phyloP scores from a whole-genome alignment of 2,329 filamentous ascomycete species.

The Trichoderma lentiforme region DNA sequence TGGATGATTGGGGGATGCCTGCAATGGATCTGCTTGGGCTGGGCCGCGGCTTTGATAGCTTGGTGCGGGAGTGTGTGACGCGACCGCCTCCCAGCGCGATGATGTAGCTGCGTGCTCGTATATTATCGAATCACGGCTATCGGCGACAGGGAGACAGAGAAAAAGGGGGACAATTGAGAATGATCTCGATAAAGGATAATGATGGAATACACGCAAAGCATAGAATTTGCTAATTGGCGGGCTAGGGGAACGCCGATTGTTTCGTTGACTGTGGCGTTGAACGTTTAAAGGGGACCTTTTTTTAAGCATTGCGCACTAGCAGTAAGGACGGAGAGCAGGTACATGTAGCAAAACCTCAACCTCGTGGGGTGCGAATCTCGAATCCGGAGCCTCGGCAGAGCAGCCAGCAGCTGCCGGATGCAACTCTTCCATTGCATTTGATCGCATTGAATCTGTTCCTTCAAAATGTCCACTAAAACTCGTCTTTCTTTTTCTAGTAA shows the following conservation, averaged over 20 bases:
- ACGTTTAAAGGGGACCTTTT: neutral
- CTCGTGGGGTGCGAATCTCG: neutral
- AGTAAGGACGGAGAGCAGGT: neutral
- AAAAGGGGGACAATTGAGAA: neutral
- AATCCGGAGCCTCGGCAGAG: slow-evolving; percentile 10
- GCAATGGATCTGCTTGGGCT: neutral
- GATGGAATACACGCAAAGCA: neutral
- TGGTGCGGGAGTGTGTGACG: neutral
- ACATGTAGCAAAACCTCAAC: neutral
- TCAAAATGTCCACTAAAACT: neutral
- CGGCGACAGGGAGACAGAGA: neutral
- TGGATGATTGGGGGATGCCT: neutral
- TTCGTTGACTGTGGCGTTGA: neutral
- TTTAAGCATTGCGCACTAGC: neutral
- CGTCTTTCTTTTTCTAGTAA: neutral
- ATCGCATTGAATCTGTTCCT: neutral
- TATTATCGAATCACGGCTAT: neutral
- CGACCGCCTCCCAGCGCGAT: slow-evolving; percentile 6
- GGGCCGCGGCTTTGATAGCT: neutral
- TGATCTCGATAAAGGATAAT: neutral
- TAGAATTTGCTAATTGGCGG: neutral
- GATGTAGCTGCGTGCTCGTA: neutral
- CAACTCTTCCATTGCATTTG: neutral
- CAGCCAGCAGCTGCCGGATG: neutral
- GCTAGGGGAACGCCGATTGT: neutral